Percentiles rank a stretch among this genome's conserved stretches.
These are phyloP conservation scores for Pulicaria dysenterica DNA, from an alignment of 129 eudicot genomes.

Conservation along the genomic window DNA sequence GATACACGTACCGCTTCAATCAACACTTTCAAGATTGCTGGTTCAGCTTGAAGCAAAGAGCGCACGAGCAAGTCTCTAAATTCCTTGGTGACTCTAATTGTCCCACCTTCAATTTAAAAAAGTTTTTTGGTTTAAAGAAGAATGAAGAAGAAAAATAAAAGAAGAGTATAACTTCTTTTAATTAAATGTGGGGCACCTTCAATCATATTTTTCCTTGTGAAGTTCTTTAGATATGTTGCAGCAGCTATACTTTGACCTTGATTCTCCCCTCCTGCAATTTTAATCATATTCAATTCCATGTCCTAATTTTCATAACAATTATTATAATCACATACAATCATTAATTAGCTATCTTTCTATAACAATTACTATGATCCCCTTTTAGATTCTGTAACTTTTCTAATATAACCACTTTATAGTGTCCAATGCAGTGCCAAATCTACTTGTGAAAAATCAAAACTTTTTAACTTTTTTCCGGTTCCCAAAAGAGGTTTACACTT, in stretches of 20 bases:
- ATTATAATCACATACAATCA: not conserved
- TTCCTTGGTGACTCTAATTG: constrained; percentile 48
- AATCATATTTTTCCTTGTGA: constrained; percentile 49
- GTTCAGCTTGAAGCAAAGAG: constrained; percentile 61
- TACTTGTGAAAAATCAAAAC: too few relatives aligned
- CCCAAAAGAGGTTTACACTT: not conserved
- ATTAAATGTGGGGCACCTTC: not conserved
- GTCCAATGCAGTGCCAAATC: too few relatives aligned
- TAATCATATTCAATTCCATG: constrained; percentile 16
- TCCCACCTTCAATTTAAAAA: too few relatives aligned
- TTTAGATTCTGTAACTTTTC: not conserved
- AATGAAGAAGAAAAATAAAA: too few relatives aligned
- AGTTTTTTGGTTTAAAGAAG: too few relatives aligned
- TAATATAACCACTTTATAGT: too few relatives aligned
- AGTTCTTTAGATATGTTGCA: constrained; percentile 80
- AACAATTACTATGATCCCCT: not conserved
- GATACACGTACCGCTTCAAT: constrained; percentile 64
- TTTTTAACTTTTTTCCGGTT: not conserved
- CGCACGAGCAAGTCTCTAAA: constrained; percentile 53
- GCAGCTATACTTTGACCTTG: constrained; percentile 70
- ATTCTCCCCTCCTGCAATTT: constrained; percentile 51
- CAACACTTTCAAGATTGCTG: constrained; percentile 57
- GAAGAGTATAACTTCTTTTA: too few relatives aligned
- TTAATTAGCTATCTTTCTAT: not conserved
- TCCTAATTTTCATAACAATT: not conserved